Conservation (phyloP, 2,329 filamentous ascomycete species). For the Phialemonium atrogriseum region DNA sequence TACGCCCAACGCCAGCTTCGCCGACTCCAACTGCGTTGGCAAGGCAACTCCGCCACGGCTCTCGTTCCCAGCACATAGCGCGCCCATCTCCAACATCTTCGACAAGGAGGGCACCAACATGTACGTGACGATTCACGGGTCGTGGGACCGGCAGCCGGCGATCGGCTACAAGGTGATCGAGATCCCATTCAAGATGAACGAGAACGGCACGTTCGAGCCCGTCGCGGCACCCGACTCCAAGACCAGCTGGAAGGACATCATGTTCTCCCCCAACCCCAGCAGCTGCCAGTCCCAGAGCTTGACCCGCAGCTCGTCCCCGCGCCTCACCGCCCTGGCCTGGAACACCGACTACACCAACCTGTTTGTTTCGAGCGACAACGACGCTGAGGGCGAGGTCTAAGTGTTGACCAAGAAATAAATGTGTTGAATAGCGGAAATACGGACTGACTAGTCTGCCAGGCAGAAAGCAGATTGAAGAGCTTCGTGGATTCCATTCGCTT, state of each 20-base stretch:
- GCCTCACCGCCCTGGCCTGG: conserved; percentile 7
- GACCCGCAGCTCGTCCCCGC: conserved; percentile 5
- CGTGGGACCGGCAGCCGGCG: conserved; percentile 9
- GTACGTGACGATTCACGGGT: conserved; percentile 10
- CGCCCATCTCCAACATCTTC: conserved; percentile 7
- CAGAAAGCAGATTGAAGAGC: too few relatives aligned
- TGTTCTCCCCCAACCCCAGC: conserved; percentile 1
- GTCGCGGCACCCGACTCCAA: conserved; percentile 3
- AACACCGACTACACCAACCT: conserved; percentile 6
- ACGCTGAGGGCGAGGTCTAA: conserved; percentile 8
- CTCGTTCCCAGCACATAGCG: conserved; percentile 8
- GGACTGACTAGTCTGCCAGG: too few relatives aligned
- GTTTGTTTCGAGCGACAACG: conserved; percentile 9
- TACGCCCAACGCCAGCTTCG: conserved; percentile 7
- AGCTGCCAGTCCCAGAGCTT: conserved; percentile 4
- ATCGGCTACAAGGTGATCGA: conserved; percentile 8
- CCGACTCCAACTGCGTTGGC: conserved; percentile 6
- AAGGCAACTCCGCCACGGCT: conserved; percentile 5
- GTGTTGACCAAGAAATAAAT: conserved; percentile 8
- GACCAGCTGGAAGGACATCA: conserved; percentile 6
- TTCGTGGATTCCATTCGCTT: too few relatives aligned
- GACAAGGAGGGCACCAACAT: conserved; percentile 6
- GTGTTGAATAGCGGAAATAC: too few relatives aligned
- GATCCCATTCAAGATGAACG: conserved; percentile 6
- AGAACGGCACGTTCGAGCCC: conserved; percentile 5